phyloP scores from a whole-genome alignment of 2,329 filamentous ascomycete genomes.

The Mariannaea elegans region DNA sequence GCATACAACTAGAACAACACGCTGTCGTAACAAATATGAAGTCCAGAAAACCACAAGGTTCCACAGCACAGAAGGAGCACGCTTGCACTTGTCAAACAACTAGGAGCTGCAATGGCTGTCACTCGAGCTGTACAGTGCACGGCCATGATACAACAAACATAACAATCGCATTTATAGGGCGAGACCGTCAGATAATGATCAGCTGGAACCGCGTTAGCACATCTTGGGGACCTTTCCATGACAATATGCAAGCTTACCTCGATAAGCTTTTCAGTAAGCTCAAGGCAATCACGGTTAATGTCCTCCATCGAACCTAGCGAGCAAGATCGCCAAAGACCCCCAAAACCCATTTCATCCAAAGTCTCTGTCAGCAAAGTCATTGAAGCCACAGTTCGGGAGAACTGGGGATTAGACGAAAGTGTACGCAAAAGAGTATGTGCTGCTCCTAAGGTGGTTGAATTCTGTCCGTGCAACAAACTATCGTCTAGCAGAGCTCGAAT shows the following conservation, averaged over 20 bases:
- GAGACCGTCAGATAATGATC: too few species aligned
- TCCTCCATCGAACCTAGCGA: conserved; percentile 56
- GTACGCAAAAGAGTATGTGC: conserved; percentile 69
- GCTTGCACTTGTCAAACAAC: too few species aligned
- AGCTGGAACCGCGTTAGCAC: too few species aligned
- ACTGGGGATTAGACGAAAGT: conserved; percentile 63
- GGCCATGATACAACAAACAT: too few species aligned
- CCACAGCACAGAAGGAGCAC: too few species aligned
- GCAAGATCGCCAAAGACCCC: conserved; percentile 68
- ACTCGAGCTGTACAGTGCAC: too few species aligned
- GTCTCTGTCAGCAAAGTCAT: conserved; percentile 59
- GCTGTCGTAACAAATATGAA: too few species aligned
- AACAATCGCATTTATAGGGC: too few species aligned
- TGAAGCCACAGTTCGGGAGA: conserved; percentile 58
- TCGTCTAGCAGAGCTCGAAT: conserved; percentile 69
- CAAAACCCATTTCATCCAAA: conserved; percentile 69
- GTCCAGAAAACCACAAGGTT: too few species aligned
- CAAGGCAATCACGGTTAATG: conserved; percentile 48
- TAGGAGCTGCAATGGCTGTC: too few species aligned
- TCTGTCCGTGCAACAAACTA: conserved; percentile 70
- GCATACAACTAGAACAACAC: too few species aligned
- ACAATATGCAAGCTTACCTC: conserved; percentile 61
- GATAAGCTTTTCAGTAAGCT: conserved; percentile 67
- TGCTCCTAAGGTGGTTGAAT: conserved; percentile 65
- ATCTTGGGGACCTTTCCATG: too few species aligned